Percentiles rank a stretch among this genome's conserved stretches.
These are phyloP conservation scores for Pulveroboletus frians DNA, from an alignment of 768 basidiomycete species.

Conservation along the genomic window DNA sequence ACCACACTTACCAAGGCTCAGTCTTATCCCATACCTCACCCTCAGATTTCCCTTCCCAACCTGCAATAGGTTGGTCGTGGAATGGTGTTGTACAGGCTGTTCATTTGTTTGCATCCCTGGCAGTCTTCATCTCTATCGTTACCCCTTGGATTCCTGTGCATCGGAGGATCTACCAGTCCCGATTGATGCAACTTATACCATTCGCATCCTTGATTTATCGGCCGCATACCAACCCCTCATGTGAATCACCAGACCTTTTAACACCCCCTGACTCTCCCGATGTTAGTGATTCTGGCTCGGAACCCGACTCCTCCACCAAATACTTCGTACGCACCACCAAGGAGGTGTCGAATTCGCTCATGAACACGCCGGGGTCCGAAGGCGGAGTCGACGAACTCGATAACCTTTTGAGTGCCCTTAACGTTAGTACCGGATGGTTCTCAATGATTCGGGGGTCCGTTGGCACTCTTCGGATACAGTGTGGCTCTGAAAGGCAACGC, in stretches of 20 bases:
- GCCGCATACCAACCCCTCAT: neutral
- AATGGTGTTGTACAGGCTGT: slow-evolving; percentile 54
- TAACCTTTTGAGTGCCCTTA: slow-evolving; percentile 36
- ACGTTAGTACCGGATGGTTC: slow-evolving; percentile 34
- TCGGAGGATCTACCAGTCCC: slow-evolving; percentile 16
- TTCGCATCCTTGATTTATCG: slow-evolving; percentile 15
- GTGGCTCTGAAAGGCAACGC: slow-evolving; percentile 22
- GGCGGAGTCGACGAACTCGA: slow-evolving; percentile 37
- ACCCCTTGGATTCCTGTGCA: slow-evolving; percentile 39
- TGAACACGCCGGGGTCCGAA: slow-evolving; percentile 31
- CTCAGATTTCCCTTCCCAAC: slow-evolving; percentile 14
- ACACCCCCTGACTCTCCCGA: slow-evolving; percentile 27
- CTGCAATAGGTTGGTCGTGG: slow-evolving; percentile 37
- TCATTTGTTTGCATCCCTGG: slow-evolving; percentile 60
- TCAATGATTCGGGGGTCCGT: slow-evolving; percentile 32
- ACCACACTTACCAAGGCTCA: slow-evolving; percentile 54
- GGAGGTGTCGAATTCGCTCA: slow-evolving; percentile 13
- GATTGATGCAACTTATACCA: slow-evolving; percentile 25
- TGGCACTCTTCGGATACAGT: neutral
- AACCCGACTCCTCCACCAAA: slow-evolving; percentile 28
- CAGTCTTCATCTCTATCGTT: slow-evolving; percentile 57
- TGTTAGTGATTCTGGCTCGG: slow-evolving; percentile 24
- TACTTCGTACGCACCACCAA: slow-evolving; percentile 19
- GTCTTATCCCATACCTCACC: slow-evolving; percentile 43
- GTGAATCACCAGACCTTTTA: slow-evolving; percentile 15